Evolutionary conservation across 768 basidiomycete species (phyloP).

Genomic region (Suillus bovinus): DNA sequence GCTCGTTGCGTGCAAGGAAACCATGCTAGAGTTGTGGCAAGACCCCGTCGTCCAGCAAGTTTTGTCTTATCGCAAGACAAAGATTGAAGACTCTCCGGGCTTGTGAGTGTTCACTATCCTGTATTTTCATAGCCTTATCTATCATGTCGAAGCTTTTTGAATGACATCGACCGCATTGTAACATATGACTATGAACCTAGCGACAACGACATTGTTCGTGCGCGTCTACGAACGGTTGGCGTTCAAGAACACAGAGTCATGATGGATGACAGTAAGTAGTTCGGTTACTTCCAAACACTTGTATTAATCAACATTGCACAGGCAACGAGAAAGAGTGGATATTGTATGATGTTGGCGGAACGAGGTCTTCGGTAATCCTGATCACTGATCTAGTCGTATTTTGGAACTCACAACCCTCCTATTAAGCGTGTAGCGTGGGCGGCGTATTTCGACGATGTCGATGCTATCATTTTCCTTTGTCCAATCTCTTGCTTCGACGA

Average conservation of each 20-base stretch:
- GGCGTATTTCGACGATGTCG: conserved; percentile 79
- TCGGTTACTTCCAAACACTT: neutral
- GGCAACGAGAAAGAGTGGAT: conserved; percentile 74
- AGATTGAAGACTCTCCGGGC: conserved; percentile 70
- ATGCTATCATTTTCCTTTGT: conserved; percentile 80
- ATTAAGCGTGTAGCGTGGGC: conserved; percentile 72
- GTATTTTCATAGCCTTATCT: conserved; percentile 15
- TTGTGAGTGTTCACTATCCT: conserved; percentile 51
- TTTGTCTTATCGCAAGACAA: conserved; percentile 49
- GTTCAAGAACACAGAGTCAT: conserved; percentile 73
- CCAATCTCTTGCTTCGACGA: conserved; percentile 83
- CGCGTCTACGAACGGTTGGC: conserved; percentile 75
- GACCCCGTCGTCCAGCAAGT: conserved; percentile 64
- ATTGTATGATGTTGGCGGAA: conserved; percentile 82
- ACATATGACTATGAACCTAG: conserved; percentile 63
- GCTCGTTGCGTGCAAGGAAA: conserved; percentile 59
- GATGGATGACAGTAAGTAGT: conserved; percentile 58
- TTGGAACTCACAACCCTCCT: conserved; percentile 10
- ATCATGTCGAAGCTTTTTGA: conserved; percentile 55
- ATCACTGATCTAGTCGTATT: conserved; percentile 6
- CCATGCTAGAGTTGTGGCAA: conserved; percentile 70
- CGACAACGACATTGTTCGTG: conserved; percentile 77
- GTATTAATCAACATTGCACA: conserved; percentile 21
- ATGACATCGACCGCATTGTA: conserved; percentile 68
- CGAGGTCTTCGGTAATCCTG: conserved; percentile 56